Evolutionary conservation across 2,329 filamentous ascomycete species (phyloP).

Genomic region (Aspergillus hiratsukae): DNA sequence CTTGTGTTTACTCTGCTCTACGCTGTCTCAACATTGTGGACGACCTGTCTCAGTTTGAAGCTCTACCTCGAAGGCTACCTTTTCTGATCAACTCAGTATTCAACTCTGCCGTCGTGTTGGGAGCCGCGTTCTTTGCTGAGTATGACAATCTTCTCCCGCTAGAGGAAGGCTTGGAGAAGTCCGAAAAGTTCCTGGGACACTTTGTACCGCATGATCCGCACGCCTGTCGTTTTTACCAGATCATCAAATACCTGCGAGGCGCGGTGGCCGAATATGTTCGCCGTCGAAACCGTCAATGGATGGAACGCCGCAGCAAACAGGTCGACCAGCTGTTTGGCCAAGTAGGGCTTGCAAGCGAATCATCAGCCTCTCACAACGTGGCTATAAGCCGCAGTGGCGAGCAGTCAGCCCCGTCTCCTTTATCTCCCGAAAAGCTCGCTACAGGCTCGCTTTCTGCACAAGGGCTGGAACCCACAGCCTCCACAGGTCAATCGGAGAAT

Average conservation of each 20-base stretch:
- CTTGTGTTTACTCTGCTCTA: constrained; percentile 43
- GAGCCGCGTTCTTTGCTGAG: constrained; percentile 44
- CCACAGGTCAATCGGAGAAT: constrained; percentile 12
- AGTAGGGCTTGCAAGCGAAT: constrained; percentile 19
- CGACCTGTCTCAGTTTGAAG: constrained; percentile 28
- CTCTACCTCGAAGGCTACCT: constrained; percentile 41
- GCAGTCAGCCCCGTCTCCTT: constrained; percentile 18
- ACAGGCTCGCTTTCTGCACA: constrained; percentile 15
- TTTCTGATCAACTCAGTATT: constrained; percentile 47
- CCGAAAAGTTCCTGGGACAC: constrained; percentile 29
- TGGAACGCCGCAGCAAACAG: constrained; percentile 36
- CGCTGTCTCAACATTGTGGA: constrained; percentile 39
- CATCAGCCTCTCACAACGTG: constrained; percentile 4
- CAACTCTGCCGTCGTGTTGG: constrained; percentile 43
- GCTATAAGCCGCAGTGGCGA: constrained; percentile 5
- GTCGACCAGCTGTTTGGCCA: constrained; percentile 42
- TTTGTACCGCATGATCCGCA: constrained; percentile 36
- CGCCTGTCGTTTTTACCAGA: constrained; percentile 33
- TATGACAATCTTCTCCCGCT: constrained; percentile 37
- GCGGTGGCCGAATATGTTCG: constrained; percentile 36
- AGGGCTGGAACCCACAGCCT: constrained; percentile 4
- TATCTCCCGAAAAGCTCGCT: constrained; percentile 18
- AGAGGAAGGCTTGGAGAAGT: constrained; percentile 31
- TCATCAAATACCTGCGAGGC: constrained; percentile 37
- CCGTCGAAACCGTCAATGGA: constrained; percentile 35